These are phyloP conservation scores for Vishniacozyma victoriae DNA, from an alignment of 768 basidiomycete genomes.

Conservation along the genomic window DNA sequence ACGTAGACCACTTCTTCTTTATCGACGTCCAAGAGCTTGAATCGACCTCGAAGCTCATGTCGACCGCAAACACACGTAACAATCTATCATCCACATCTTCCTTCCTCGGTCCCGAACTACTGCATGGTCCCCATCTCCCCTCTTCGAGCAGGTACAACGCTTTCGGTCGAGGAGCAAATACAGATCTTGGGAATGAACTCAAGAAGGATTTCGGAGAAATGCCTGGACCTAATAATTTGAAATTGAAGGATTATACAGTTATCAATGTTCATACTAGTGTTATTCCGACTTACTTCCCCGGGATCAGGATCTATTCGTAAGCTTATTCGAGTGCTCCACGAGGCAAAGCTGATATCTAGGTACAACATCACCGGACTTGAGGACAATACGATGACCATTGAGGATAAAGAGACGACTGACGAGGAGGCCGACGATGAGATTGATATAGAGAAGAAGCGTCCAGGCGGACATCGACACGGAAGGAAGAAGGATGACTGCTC, in stretches of 20 bases:
- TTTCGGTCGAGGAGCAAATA: conserved; percentile 49
- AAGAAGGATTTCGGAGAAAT: conserved; percentile 62
- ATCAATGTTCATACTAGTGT: conserved; percentile 76
- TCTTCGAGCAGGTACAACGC: conserved; percentile 12
- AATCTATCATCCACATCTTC: neutral
- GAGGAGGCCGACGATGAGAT: conserved; percentile 45
- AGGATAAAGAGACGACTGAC: conserved; percentile 8
- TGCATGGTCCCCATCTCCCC: conserved; percentile 8
- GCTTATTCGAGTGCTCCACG: neutral
- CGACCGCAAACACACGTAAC: neutral
- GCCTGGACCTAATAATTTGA: conserved; percentile 52
- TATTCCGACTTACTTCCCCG: conserved; percentile 81
- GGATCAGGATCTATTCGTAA: conserved; percentile 69
- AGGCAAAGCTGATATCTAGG: conserved; percentile 16
- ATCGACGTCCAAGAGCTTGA: conserved; percentile 46
- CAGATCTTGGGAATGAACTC: conserved; percentile 51
- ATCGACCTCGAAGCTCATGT: conserved; percentile 6
- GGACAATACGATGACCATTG: conserved; percentile 6
- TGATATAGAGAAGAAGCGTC: conserved; percentile 55
- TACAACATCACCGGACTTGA: conserved; percentile 59
- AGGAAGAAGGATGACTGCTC: conserved; percentile 43
- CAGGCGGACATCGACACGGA: conserved; percentile 58
- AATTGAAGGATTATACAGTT: conserved; percentile 64
- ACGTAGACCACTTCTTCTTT: conserved; percentile 60
- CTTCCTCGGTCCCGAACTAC: conserved; percentile 1